Conservation (phyloP, 768 basidiomycete genomes). For the Lactifluus pinguis region DNA sequence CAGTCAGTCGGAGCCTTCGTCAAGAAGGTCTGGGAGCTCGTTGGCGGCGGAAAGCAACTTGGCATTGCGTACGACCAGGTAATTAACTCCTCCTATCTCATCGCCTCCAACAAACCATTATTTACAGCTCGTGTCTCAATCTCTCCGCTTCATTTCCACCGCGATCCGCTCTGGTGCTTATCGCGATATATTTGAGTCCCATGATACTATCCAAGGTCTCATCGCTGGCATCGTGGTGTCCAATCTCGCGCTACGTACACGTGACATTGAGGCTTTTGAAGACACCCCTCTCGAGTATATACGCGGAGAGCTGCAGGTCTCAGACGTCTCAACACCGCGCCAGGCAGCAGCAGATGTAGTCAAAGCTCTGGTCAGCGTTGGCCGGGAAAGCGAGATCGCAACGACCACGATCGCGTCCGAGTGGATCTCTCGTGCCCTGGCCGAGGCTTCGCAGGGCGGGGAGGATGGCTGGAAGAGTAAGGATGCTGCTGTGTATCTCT, state of each 20-base stretch:
- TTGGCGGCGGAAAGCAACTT: constrained; percentile 64
- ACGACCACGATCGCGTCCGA: constrained; percentile 79
- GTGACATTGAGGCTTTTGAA: constrained; percentile 93
- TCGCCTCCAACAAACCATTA: neutral
- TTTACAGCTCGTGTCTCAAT: constrained; percentile 78
- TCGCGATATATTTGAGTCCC: constrained; percentile 67
- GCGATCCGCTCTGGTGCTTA: constrained; percentile 86
- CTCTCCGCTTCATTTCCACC: constrained; percentile 84
- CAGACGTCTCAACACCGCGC: constrained; percentile 76
- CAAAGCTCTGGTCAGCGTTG: constrained; percentile 74
- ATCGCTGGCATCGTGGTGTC: constrained; percentile 88
- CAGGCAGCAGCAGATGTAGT: constrained; percentile 96
- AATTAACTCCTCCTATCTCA: neutral
- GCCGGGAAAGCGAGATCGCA: constrained; percentile 56
- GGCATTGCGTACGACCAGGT: constrained; percentile 68
- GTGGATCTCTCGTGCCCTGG: constrained; percentile 75
- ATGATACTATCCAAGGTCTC: constrained; percentile 73
- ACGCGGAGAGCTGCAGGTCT: constrained; percentile 30
- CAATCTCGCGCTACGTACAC: constrained; percentile 81
- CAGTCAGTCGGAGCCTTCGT: constrained; percentile 67
- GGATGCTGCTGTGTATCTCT: constrained; percentile 85
- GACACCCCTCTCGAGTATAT: constrained; percentile 96
- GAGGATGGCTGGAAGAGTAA: constrained; percentile 78
- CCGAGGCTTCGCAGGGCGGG: constrained; percentile 55
- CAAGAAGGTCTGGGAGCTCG: constrained; percentile 80